Percentiles rank a stretch among this genome's conserved stretches.
phyloP scores from a whole-genome alignment of 2,329 filamentous ascomycete species.

The Penicillium digitatum region DNA sequence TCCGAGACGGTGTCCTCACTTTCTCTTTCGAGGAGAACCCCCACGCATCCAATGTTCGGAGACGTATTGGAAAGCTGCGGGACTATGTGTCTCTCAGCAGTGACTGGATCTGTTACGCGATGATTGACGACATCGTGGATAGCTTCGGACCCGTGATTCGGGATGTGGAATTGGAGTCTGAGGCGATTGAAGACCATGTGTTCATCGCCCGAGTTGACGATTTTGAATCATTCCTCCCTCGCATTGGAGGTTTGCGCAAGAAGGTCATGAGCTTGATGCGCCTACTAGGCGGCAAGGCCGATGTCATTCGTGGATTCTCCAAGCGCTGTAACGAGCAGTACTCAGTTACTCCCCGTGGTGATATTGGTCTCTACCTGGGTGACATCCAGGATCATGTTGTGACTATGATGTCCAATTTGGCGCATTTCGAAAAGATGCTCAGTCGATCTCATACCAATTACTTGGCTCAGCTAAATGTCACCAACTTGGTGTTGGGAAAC shows the following conservation, averaged over 20 bases:
- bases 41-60: conserved; percentile 83
- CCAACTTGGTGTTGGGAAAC: conserved; percentile 83
- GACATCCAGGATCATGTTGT: conserved; percentile 99
- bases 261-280: conserved; percentile 92
- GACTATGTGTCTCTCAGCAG: conserved; percentile 93
- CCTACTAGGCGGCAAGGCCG: conserved; percentile 92
- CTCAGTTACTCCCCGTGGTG: conserved; percentile 88
- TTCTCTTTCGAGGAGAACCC: conserved; percentile 88
- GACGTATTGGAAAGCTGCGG: conserved; percentile 85
- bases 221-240: conserved; percentile 78
- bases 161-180: conserved; percentile 81
- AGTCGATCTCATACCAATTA: conserved; percentile 94
- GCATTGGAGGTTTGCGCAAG: conserved; percentile 86
- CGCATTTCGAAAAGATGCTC: conserved; percentile 96
- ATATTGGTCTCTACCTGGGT: conserved; percentile 92
- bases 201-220: conserved; percentile 89
- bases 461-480: conserved; percentile 86
- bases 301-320: conserved; percentile 94
- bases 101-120: conserved; percentile 98
- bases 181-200: conserved; percentile 90
- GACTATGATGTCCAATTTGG: conserved; percentile 96
- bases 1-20: conserved; percentile 88
- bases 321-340: conserved; percentile 99
- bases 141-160: conserved; percentile 86
- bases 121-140: conserved; percentile 98